Base-by-base conservation (phyloP, 805 yeast species). In the Lipomyces sp. region DNA sequence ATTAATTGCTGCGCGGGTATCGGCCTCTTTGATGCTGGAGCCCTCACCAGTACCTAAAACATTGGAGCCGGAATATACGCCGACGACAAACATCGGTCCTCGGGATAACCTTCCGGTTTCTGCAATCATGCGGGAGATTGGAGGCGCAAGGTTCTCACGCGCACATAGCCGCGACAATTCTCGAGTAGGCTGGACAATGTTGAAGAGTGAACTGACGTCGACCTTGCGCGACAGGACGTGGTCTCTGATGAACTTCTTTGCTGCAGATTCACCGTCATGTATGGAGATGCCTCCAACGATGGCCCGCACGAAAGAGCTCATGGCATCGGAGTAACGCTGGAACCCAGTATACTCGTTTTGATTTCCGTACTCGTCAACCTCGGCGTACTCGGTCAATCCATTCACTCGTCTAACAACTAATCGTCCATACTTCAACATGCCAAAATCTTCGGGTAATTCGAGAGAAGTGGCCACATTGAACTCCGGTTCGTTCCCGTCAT, bases 11-110 rank as follows among this genome's bases (percentile, higher is more conserved):
- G 97, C 95, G 78, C 97, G 86, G 53, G 92, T 89, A 79, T 92
- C 90, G 45, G 98, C 97, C 79, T 95, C 98, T 71, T 85, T 86
- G 73, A 95, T 81, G 35, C 96, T 90, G 5, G 96, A 82, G 48
- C 98, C 99, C 75, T 90, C 92, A 53, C 97, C 97, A 78, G 95
- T 98, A 60, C 98, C 97, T 63, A 95, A 82, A 78, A 91, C 87
- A 70, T 86, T 86, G 13, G 83, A 82, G 45, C 97, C 98, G 65
- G 90, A 83, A 77, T 92, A 95, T 1, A 91, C 95, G 60, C 97
- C 98, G 42, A 94, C 96, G 13, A 94, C 89, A 73, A 86, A 95
- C 50, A 92, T 88, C 32, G 99, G 96, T 57, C 90, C 86, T 65
- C 85, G 84, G 2, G 97, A 86, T 73, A 83, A 81, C 78, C 99